Conservation (phyloP, 2,329 filamentous ascomycete species). For the Colletotrichum sp. region DNA sequence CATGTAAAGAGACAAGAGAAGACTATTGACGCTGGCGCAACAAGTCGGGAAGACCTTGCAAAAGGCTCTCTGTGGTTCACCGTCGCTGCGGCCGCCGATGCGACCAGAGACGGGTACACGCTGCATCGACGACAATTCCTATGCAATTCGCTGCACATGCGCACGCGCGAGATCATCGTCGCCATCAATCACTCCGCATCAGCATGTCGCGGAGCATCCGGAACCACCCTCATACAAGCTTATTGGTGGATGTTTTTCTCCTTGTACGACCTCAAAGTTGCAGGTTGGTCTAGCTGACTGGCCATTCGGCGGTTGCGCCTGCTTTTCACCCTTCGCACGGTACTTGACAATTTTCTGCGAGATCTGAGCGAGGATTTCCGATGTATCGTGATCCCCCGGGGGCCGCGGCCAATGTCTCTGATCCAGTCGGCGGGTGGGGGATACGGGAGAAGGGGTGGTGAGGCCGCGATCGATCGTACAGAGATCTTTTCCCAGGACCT, state of each 20-base stretch:
- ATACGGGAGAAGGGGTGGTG: background rate
- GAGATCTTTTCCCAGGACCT: background rate
- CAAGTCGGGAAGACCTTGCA: slow-evolving; percentile 6
- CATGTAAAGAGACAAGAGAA: background rate
- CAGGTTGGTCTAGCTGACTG: background rate
- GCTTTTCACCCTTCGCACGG: background rate
- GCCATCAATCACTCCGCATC: background rate
- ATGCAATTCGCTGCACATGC: background rate
- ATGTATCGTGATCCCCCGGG: background rate
- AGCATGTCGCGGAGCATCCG: background rate
- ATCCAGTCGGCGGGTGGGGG: slow-evolving; percentile 3
- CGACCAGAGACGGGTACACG: background rate
- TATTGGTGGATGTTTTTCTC: slow-evolving; percentile 1
- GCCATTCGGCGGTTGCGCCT: background rate
- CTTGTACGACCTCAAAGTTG: background rate
- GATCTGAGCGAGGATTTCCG: background rate
- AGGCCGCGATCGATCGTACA: slow-evolving; percentile 5
- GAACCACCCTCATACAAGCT: background rate
- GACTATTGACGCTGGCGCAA: background rate
- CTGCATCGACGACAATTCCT: background rate
- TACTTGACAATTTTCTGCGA: background rate
- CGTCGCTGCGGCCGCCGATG: background rate
- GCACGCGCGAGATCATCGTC: background rate
- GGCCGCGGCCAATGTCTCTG: slow-evolving; percentile 4
- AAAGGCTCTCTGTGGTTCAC: background rate